phyloP scores from a whole-genome alignment of 208 protist species.

The Leishmania tarentolae region DNA sequence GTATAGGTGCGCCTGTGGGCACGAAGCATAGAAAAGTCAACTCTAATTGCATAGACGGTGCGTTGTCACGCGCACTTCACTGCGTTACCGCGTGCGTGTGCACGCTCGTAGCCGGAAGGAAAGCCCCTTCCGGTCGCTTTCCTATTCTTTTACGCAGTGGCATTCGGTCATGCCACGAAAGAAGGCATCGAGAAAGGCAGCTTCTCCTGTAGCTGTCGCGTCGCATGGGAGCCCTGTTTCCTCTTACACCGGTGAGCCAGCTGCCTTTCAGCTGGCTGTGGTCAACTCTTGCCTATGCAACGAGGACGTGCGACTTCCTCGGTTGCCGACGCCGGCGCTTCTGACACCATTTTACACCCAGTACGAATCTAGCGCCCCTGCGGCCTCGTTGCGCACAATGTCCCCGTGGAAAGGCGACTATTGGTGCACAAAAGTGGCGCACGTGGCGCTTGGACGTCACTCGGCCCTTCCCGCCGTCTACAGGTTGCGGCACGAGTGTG shows the following conservation, averaged over 20 bases:
- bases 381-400: background rate
- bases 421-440: slow-evolving; percentile 65
- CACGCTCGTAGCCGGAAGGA: background rate
- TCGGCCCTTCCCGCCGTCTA: slow-evolving; percentile 38
- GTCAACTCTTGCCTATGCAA: slow-evolving; percentile 61
- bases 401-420: slow-evolving; percentile 28
- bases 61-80: background rate
- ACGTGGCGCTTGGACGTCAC: slow-evolving; percentile 71
- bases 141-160: background rate
- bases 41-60: background rate
- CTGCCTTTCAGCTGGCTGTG: slow-evolving; percentile 36
- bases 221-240: background rate
- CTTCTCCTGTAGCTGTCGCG: background rate
- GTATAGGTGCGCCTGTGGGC: background rate
- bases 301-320: slow-evolving; percentile 57
- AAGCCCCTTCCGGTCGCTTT: too few species aligned
- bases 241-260: background rate
- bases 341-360: slow-evolving; percentile 57
- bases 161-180: background rate
- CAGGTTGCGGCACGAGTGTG: slow-evolving; percentile 57
- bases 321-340: slow-evolving; percentile 42
- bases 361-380: slow-evolving; percentile 1
- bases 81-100: background rate
- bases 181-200: background rate
- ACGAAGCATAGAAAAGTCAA: background rate